A percentile compares a stretch with the other conserved stretches of the same genome.
Evolutionary conservation across 805 yeast genomes (phyloP).

Genomic region (Candida saitoana): DNA sequence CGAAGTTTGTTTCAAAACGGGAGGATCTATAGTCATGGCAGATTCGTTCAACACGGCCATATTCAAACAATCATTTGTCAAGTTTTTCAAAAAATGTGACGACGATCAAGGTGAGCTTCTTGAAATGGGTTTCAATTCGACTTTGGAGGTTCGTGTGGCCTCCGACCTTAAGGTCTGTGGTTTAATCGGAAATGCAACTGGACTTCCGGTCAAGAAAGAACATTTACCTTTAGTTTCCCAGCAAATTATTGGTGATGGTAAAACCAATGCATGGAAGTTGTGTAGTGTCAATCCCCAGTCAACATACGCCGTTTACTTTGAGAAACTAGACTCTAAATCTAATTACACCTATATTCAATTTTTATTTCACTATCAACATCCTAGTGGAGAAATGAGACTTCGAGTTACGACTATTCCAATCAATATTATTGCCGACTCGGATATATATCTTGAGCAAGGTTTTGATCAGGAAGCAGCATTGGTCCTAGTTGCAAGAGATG

Average conservation of each 20-base stretch:
- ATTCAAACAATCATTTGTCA: conserved; percentile 60
- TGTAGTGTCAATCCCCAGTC: conserved; percentile 55
- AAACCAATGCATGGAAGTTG: conserved; percentile 57
- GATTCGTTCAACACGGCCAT: conserved; percentile 67
- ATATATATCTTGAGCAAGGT: conserved; percentile 39
- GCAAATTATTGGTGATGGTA: conserved; percentile 43
- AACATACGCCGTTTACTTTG: conserved; percentile 56
- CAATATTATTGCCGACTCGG: conserved; percentile 39
- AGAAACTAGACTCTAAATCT: conserved; percentile 35
- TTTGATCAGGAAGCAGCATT: conserved; percentile 72
- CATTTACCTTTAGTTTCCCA: conserved; percentile 29
- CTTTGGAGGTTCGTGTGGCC: conserved; percentile 53
- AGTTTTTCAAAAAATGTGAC: conserved; percentile 38
- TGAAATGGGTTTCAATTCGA: conserved; percentile 55
- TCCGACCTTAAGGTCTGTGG: conserved; percentile 53
- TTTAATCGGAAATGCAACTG: conserved; percentile 58
- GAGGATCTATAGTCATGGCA: conserved; percentile 59
- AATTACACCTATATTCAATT: conserved; percentile 46
- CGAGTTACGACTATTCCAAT: conserved; percentile 57
- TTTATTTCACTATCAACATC: conserved; percentile 59
- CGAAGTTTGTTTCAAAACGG: conserved; percentile 51
- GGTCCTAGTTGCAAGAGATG: conserved; percentile 54
- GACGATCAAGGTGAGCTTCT: conserved; percentile 29
- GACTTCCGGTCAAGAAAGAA: conserved; percentile 33
- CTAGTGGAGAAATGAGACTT: conserved; percentile 52